Evolutionary conservation across 1,284 basidiomycete genomes (phyloP), one percentile per base, ranked within the genome.

Genomic region (Marasmius tenuissimus): DNA sequence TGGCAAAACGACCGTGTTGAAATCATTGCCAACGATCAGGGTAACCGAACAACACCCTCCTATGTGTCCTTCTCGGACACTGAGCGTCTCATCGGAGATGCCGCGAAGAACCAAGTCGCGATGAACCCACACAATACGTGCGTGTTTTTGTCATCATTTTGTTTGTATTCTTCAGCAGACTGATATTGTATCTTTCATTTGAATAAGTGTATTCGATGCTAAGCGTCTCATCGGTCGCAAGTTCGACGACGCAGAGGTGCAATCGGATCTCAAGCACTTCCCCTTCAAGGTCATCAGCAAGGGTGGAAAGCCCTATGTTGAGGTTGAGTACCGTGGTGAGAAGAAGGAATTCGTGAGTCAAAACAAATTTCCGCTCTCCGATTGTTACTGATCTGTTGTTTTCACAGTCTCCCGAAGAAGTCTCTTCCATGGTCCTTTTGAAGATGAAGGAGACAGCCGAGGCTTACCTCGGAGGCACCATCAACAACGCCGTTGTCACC

Each of bases 371-470:
- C 14, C 7, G n/a, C 20, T n/a, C 0, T 34, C 18, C n/a, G 35
- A 54, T 14, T 11, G 16, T 14, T 49, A 8, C 16, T 59, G 12
- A 54, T 53, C 60, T n/a, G 34, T 22, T 40, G 18, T 33, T 11
- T 55, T 39, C 63, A 5, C 65, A 87, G 85, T 88, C 90, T 39
- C 91, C 91, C 42, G 91, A 94, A 75, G 92, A 94, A 78, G 85
- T 94, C 70, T 92, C 89, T 22, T 89, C 91, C 67, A 93, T 93
- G 92, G 83, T 93, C 66, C 84, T 92, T 64, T 76, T 83, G 70
- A 93, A 93, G 84, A 93, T 93, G 91, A 90, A 89, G 80, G 91
- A 93, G 82, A 92, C 86, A 62, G 91, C 91, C 50, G 92, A 93
- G 84, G 87, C 91, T 53, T 92, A 93, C 82, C 89, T 94, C 60